These are phyloP conservation scores for Yamadazyma sp. DNA, from an alignment of 1,139 yeast species.

Conservation along the genomic window DNA sequence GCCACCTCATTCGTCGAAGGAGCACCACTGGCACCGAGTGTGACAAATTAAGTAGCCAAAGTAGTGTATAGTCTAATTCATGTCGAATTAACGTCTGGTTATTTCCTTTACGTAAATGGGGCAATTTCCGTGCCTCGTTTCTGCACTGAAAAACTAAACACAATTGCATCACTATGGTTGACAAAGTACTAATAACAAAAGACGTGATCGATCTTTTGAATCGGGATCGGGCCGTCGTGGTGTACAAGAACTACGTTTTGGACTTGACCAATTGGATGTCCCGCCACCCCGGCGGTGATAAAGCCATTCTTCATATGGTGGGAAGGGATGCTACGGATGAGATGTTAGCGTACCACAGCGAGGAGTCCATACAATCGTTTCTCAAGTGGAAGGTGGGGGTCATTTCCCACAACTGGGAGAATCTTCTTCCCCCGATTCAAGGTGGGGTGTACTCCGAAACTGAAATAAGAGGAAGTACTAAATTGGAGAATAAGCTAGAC, in stretches of 20 bases:
- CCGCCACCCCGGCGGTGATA: slow-evolving; percentile 87
- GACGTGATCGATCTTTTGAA: slow-evolving; percentile 52
- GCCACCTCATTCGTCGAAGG: slow-evolving; percentile 84
- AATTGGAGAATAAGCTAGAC: slow-evolving; percentile 22
- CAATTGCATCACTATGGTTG: background rate
- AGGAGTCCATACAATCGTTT: slow-evolving; percentile 53
- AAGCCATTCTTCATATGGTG: slow-evolving; percentile 77
- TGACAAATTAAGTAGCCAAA: background rate
- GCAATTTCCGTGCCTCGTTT: background rate
- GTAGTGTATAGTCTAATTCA: background rate
- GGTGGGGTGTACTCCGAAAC: slow-evolving; percentile 57
- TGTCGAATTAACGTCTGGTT: background rate
- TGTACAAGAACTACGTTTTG: slow-evolving; percentile 60
- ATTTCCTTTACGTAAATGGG: background rate
- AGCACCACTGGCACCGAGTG: background rate
- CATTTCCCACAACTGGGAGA: slow-evolving; percentile 65
- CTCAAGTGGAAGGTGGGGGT: slow-evolving; percentile 60
- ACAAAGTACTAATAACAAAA: slow-evolving; percentile 13
- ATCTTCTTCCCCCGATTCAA: slow-evolving; percentile 84
- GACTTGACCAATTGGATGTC: slow-evolving; percentile 70
- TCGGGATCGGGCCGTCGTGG: slow-evolving; percentile 67
- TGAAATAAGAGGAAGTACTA: slow-evolving; percentile 1
- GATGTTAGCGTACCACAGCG: slow-evolving; percentile 78
- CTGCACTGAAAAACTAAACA: background rate
- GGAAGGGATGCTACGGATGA: slow-evolving; percentile 93